Percentiles rank a stretch among this genome's conserved stretches.
These are phyloP conservation scores for Bretziella fagacearum DNA, from an alignment of 2,329 filamentous ascomycete species.

Conservation along the genomic window DNA sequence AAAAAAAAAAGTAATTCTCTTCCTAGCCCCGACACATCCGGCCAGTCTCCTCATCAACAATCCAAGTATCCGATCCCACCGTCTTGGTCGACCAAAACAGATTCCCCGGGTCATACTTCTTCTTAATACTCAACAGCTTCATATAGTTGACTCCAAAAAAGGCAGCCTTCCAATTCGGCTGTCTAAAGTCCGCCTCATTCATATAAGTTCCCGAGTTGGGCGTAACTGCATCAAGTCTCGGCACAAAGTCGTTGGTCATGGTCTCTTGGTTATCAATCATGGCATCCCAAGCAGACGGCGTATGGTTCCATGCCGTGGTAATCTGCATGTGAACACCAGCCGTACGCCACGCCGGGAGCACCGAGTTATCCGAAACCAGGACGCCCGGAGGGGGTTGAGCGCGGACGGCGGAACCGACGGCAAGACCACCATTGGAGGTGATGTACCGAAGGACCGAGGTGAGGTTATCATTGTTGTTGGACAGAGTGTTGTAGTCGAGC, in stretches of 20 bases:
- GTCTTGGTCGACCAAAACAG: slow-evolving; percentile 32
- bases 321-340: slow-evolving; percentile 9
- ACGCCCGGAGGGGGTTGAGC: slow-evolving; percentile 18
- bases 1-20: background rate
- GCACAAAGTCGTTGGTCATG: slow-evolving; percentile 20
- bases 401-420: slow-evolving; percentile 23
- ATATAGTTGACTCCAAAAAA: slow-evolving; percentile 33
- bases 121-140: slow-evolving; percentile 29
- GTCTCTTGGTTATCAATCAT: slow-evolving; percentile 9
- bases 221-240: slow-evolving; percentile 23
- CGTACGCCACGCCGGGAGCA: slow-evolving; percentile 17
- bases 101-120: slow-evolving; percentile 29
- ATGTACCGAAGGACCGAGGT: slow-evolving; percentile 22
- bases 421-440: slow-evolving; percentile 20
- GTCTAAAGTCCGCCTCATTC: slow-evolving; percentile 34
- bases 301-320: slow-evolving; percentile 8
- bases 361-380: slow-evolving; percentile 17
- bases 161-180: slow-evolving; percentile 26
- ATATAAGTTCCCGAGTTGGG: slow-evolving; percentile 29
- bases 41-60: slow-evolving; percentile 22
- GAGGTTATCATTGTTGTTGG: slow-evolving; percentile 20
- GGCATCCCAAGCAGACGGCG: slow-evolving; percentile 6
- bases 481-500: slow-evolving; percentile 23
- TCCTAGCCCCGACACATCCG: slow-evolving; percentile 24
- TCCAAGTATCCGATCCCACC: slow-evolving; percentile 37